Evolutionary conservation across 768 basidiomycete species (phyloP), one percentile per base, ranked within the genome.

Genomic region (Macrocybe gigantea): DNA sequence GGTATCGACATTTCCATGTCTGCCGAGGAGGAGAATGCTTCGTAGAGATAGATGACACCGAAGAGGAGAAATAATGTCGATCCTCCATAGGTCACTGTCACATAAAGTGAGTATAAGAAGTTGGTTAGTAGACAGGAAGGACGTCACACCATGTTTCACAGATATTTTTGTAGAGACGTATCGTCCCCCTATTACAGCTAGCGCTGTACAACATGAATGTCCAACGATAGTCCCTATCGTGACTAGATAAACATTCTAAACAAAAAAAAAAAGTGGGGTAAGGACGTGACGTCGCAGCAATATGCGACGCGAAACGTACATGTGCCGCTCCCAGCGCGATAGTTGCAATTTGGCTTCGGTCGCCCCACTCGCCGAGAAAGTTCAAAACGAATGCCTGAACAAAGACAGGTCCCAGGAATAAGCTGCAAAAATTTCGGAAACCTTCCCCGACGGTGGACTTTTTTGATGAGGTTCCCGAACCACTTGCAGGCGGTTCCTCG

Each of bases 341-440:
- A 2, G 96, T 98, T 1, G 96, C 88, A 57, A 98, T 92, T 69
- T 99, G 95, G 60, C 92, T 95, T 45, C 95, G 71, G 68, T 98
- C 96, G 0, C 96, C 95, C 96, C 96, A 98, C 68, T 99, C 96
- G 7, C 94, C 96, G n/a, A 99, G 73, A 67, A 97, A 97, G 0
- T 95, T 98, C 50, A 99, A 73, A 32, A 95, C 71, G 59, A 99
- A 97, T 0, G 92, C 82, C 65, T 99, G 93, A 2, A 93, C 93
- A 60, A 97, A 95, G 1, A 96, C 91, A 0, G 95, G 95, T 0
- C 90, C 93, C 13, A 97, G 68, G 54, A 94, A 65, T 12, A 93
- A 68, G 57, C 82, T 84, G 62, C 80, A 86, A 57, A 93, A 84
- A 62, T 94, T 94, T 56, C 91, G 77, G 5, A 80, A 69, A 7